Evolutionary conservation across 257 asterid genomes (phyloP).

Genomic region (Fraxinus cuspidata): DNA sequence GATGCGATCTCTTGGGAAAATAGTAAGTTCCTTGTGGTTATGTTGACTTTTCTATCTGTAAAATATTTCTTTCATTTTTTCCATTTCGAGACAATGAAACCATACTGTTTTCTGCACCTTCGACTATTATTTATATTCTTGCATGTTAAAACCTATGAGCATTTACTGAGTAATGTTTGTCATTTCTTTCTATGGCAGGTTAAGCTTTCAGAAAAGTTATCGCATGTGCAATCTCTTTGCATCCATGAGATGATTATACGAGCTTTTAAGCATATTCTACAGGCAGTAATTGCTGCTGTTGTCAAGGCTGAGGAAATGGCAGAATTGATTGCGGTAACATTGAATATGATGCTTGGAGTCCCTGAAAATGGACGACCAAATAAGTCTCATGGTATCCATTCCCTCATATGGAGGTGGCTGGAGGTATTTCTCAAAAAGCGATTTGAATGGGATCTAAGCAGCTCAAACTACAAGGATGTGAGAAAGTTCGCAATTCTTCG

Average conservation of each 20-base stretch:
- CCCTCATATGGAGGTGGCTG: conserved; percentile 91
- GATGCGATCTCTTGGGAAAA: conserved; percentile 98
- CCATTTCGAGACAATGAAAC: not conserved
- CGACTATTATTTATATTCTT: not conserved
- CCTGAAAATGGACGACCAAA: conserved; percentile 52
- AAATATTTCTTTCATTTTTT: conserved; percentile 5
- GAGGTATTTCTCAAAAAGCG: conserved; percentile 81
- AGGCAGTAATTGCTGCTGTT: conserved; percentile 81
- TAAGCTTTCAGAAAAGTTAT: conserved; percentile 90
- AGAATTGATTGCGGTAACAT: conserved; percentile 70
- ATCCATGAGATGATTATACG: conserved; percentile 95
- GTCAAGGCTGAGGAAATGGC: conserved; percentile 70
- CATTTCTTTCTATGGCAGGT: conserved; percentile 56
- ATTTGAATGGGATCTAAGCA: conserved; percentile 74
- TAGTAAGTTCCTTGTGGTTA: conserved; percentile 54
- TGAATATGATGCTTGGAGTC: conserved; percentile 93
- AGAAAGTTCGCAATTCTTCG: conserved; percentile 88
- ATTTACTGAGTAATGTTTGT: conserved; percentile 28
- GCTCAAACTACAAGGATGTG: conserved; percentile 68
- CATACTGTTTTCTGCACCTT: not conserved
- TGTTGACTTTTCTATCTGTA: conserved; percentile 14
- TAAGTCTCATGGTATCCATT: conserved; percentile 55
- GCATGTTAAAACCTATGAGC: not conserved
- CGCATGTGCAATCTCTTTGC: conserved; percentile 97
- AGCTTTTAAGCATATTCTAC: conserved; percentile 91